Percentiles rank a stretch among this genome's conserved stretches.
Evolutionary conservation across 1,139 yeast genomes (phyloP).

Genomic region (Geotrichum australiense): DNA sequence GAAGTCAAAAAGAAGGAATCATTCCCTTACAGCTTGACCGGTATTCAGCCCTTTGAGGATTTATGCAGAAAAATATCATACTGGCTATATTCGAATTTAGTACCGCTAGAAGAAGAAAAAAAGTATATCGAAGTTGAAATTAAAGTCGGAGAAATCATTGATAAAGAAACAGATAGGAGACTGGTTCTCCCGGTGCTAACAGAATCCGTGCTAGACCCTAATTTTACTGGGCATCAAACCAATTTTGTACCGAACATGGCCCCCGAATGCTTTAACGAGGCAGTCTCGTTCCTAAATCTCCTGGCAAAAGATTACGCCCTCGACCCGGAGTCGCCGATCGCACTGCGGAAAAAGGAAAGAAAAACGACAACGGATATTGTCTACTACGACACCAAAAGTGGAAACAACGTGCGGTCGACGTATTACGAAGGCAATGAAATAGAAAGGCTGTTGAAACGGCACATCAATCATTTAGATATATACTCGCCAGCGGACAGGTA

Average conservation of each 20-base stretch:
- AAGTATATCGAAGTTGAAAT: slow-evolving; percentile 70
- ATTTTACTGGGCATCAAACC: slow-evolving; percentile 48
- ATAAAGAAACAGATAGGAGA: slow-evolving; percentile 57
- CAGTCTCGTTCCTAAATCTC: too few relatives aligned
- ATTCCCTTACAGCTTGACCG: slow-evolving; percentile 47
- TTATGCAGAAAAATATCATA: slow-evolving; percentile 74
- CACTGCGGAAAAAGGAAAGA: too few relatives aligned
- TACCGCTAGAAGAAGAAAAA: slow-evolving; percentile 54
- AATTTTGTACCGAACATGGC: slow-evolving; percentile 66
- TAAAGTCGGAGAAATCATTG: slow-evolving; percentile 72
- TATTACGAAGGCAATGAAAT: slow-evolving; percentile 32
- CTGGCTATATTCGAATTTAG: slow-evolving; percentile 81
- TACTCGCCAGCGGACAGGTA: slow-evolving; percentile 71
- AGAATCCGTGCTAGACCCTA: slow-evolving; percentile 59
- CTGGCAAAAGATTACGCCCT: too few relatives aligned
- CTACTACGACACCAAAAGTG: slow-evolving; percentile 25
- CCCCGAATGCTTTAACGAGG: slow-evolving; percentile 56
- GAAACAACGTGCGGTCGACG: slow-evolving; percentile 35
- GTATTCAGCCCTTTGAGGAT: slow-evolving; percentile 74
- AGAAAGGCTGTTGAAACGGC: slow-evolving; percentile 63
- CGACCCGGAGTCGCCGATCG: too few relatives aligned
- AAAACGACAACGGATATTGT: slow-evolving; percentile 22
- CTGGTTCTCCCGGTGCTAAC: slow-evolving; percentile 66
- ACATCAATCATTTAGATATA: slow-evolving; percentile 63
- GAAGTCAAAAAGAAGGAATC: neutral